Evolutionary conservation across 2,329 filamentous ascomycete species (phyloP).

Genomic region (Whalleya microplaca): DNA sequence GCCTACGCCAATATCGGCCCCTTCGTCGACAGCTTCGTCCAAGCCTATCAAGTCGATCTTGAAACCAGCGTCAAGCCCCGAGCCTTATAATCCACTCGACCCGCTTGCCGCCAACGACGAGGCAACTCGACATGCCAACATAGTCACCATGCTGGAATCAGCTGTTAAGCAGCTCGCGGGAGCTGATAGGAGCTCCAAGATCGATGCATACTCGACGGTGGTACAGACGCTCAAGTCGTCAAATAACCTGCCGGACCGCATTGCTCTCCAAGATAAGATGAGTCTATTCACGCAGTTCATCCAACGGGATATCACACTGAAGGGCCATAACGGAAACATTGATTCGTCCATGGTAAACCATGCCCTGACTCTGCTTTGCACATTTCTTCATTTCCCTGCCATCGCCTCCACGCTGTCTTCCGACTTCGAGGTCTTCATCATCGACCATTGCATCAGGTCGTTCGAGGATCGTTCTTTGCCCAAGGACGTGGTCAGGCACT

Average conservation of each 20-base stretch:
- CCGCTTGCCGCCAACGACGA: conserved; percentile 47
- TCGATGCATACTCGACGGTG: conserved; percentile 87
- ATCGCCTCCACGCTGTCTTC: conserved; percentile 71
- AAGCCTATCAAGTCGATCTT: conserved; percentile 72
- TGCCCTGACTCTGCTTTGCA: conserved; percentile 75
- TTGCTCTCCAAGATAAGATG: conserved; percentile 76
- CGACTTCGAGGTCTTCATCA: conserved; percentile 78
- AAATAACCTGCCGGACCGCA: conserved; percentile 76
- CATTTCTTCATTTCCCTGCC: conserved; percentile 75
- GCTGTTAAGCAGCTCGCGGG: conserved; percentile 80
- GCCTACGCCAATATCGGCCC: conserved; percentile 45
- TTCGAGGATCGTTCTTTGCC: conserved; percentile 70
- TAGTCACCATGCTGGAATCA: conserved; percentile 83
- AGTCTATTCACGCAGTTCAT: conserved; percentile 79
- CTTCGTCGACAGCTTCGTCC: conserved; percentile 43
- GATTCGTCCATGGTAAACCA: conserved; percentile 77
- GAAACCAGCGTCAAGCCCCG: conserved; percentile 62
- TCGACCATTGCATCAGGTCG: conserved; percentile 78
- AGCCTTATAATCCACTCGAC: conserved; percentile 49
- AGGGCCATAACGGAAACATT: conserved; percentile 55
- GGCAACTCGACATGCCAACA: conserved; percentile 50
- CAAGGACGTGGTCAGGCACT: conserved; percentile 77
- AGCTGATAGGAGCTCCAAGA: conserved; percentile 69
- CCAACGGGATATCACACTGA: conserved; percentile 74
- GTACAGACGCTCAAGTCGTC: conserved; percentile 78